Percentiles rank a stretch among this genome's conserved stretches.
phyloP scores from a whole-genome alignment of 176 grass and related monocot species.

The Bolboschoenus planiculmis region DNA sequence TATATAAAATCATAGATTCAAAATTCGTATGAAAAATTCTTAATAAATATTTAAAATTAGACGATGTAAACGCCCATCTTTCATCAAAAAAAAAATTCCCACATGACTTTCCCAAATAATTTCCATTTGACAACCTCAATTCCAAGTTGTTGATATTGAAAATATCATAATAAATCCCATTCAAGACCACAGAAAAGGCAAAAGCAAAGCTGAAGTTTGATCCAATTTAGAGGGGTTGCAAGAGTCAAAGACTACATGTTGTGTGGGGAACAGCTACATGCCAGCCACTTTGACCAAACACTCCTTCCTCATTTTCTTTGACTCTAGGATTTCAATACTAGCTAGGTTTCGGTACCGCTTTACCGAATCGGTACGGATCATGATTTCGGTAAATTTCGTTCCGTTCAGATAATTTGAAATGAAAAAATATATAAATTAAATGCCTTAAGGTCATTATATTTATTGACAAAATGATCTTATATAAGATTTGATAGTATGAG shows the following conservation, averaged over 20 bases:
- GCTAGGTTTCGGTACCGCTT: neutral
- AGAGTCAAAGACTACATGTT: slow-evolving; percentile 21
- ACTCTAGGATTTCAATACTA: neutral
- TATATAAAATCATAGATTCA: no score
- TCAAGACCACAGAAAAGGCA: neutral
- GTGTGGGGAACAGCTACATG: slow-evolving; percentile 20
- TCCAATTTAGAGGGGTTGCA: no score
- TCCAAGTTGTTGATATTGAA: neutral
- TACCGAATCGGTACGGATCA: neutral
- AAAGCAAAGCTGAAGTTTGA: neutral
- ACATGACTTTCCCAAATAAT: neutral
- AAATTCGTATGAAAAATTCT: no score
- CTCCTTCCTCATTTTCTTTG: neutral
- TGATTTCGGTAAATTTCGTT: neutral
- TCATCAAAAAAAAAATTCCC: neutral
- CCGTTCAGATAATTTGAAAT: no score
- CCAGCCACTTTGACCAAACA: slow-evolving; percentile 23
- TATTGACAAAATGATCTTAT: no score
- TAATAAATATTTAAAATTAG: no score
- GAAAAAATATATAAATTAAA: no score
- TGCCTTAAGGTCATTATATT: no score
- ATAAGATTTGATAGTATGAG: no score
- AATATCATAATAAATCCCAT: neutral
- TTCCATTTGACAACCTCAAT: neutral
- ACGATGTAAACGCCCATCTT: no score